Percentiles rank a stretch among this genome's conserved stretches.
phyloP scores from a whole-genome alignment of 2,329 filamentous ascomycete species.

The Phaeosphaeria sp. region DNA sequence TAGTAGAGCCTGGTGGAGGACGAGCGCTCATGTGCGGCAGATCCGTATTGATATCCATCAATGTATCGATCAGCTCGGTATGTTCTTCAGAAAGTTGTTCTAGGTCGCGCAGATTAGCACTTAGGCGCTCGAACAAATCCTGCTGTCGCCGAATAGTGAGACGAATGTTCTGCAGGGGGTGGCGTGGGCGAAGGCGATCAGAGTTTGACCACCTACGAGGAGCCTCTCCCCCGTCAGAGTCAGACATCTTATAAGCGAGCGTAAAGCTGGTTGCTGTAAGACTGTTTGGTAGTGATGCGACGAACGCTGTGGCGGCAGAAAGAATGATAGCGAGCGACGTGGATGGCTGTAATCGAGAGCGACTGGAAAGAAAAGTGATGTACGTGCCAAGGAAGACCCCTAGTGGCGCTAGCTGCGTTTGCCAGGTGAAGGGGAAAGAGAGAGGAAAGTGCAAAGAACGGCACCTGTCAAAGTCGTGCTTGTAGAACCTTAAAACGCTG shows the following conservation, averaged over 20 bases:
- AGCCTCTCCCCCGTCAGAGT: not conserved
- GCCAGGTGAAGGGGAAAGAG: constrained; percentile 1
- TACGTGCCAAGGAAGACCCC: constrained; percentile 7
- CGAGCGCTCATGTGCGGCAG: not conserved
- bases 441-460: not conserved
- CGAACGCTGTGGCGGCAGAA: not conserved
- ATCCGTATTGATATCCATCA: not conserved
- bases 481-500: too few species aligned
- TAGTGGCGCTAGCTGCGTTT: not conserved
- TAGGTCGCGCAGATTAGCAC: not conserved
- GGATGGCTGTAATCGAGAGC: not conserved
- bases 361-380: not conserved
- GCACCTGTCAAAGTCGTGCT: too few species aligned
- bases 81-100: not conserved
- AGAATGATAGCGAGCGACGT: not conserved
- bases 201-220: not conserved
- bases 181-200: not conserved
- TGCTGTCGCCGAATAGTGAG: not conserved
- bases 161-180: not conserved
- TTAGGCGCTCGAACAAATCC: not conserved
- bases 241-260: constrained; percentile 14
- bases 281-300: constrained; percentile 4
- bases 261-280: constrained; percentile 6
- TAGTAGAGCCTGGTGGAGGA: not conserved
- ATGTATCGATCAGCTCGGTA: not conserved